Evolutionary conservation across 352 stramenopile genomes (phyloP).

Genomic region (Saprolegnia diclina): DNA sequence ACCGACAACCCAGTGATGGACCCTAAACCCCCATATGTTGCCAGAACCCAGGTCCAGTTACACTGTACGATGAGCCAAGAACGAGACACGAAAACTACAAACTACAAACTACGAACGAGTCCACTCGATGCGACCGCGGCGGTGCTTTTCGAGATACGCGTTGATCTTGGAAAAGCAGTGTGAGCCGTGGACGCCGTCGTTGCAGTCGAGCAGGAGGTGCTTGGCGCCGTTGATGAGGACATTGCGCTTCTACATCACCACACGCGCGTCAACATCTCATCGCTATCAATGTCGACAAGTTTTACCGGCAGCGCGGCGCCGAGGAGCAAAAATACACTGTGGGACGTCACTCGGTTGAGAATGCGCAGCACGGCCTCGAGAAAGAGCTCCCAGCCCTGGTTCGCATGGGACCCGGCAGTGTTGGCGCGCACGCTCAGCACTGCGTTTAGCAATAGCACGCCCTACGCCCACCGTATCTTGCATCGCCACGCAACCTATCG

Average conservation of each 20-base stretch:
- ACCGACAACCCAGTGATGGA: too few relatives aligned
- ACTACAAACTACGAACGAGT: not conserved
- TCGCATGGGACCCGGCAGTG: not conserved
- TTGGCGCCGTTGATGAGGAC: conserved; percentile 5
- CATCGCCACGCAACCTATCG: not conserved
- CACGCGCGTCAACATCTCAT: not conserved
- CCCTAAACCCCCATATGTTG: too few relatives aligned
- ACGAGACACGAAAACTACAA: not conserved
- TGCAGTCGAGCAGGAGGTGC: conserved; percentile 1
- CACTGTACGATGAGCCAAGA: not conserved
- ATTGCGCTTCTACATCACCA: not conserved
- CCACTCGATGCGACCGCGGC: not conserved
- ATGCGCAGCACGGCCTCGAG: not conserved
- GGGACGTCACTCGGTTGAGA: not conserved
- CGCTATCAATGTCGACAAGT: not conserved
- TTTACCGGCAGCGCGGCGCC: not conserved
- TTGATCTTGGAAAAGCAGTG: not conserved
- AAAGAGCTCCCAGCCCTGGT: conserved; percentile 1
- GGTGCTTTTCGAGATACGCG: not conserved
- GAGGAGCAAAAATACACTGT: not conserved
- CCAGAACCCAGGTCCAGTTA: too few relatives aligned
- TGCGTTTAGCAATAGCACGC: not conserved
- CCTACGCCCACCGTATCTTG: not conserved
- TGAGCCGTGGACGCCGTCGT: not conserved
- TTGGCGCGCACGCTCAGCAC: not conserved